Base-by-base conservation (phyloP, 768 basidiomycete genomes). In the Mycena alexandri region DNA sequence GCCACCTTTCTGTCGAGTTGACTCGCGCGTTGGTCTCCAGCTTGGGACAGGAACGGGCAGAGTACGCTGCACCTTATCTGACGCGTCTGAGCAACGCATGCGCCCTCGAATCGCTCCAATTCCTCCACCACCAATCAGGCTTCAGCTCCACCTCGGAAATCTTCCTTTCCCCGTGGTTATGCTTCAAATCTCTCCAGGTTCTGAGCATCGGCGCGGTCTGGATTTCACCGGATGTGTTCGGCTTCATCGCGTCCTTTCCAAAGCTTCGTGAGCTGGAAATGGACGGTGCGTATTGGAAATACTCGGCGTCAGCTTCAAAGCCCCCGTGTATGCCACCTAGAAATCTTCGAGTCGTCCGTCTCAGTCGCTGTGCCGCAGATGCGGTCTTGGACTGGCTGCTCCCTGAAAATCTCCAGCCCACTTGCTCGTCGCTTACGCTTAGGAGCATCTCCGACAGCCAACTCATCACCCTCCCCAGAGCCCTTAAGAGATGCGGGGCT, bases 201-300 rank as follows among this genome's bases (percentile, higher is more conserved):
- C 9, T 60, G 41, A 42, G 34, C 22, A 51, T 61, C 48, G 17
- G 24, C 41, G 21, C 46, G 12, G 48, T 61, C 16, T 1, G 4
- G 8, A n/a, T 48, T 22, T 51, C 59, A 16, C 36, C 38, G 8
- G 11, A 61, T 38, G 16, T 61, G 22, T 9, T 42, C 22, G 48
- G 17, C 12, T 51, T 61, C 48, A 41, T 51, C n/a, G 46, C 58
- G 8, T 60, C 58, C 46, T 48, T 60, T 60, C 58, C 58, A 12
- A 11, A 36, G 3, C 58, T 60, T 60, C 34, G 46, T 22, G 34
- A 38, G 36, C 47, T 60, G 22, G 34, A 50, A 41, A 60, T 60
- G 33, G 38, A 60, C 17, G 29, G n/a, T 3, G 2, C 48, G 21
- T 8, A n/a, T 21, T 59, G 29, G 57, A 29, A 29, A 33, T 19